Base-by-base conservation (phyloP, 345 rosid species). In the Euphorbia lathyris region DNA sequence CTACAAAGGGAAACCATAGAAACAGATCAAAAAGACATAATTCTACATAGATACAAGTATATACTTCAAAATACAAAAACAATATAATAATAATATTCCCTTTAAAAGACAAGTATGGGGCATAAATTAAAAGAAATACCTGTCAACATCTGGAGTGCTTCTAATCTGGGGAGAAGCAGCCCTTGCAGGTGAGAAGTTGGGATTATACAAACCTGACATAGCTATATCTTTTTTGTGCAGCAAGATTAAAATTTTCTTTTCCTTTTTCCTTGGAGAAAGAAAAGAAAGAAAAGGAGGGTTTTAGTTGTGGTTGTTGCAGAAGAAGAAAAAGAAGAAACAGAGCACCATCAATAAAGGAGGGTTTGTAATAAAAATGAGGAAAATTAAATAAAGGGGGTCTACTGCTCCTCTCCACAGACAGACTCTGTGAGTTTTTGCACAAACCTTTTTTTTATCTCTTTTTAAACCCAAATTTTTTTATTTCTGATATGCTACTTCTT, bases 131-230 rank as follows among this genome's bases (percentile, higher is more conserved):
- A 34, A n/a, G n/a, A n/a, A 50, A 45, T 64, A 90, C 98, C 97
- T 87, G 81, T 89, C 97, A 70, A 86, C 86, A 86, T 92, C 97
- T 65, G 97, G 87, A 61, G 83, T 68, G 88, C 81, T 85, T 83
- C 97, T 87, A 87, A 92, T 92, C 87, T 87, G 99, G 3, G 99
- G 99, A 79, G 97, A 92, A 74, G 96, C 96, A 76, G 97, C 96
- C 79, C 97, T 81, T 67, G 93, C 96, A 69, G 97, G 99, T 61
- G 99, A 95, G 84, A 83, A 95, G 84, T 83, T 90, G 76, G 90
- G 83, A 85, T 96, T 90, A 80, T 92, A 96, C 83, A 96, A 76
- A 77, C 99, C 98, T 67, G 98, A 92, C 99, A 96, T 96, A 66
- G 83, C 71, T 71, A 58, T 47, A 52, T 53, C 29, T 53, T 72